Conservation (phyloP, 441 rosid species). For the Erodium texanum region DNA sequence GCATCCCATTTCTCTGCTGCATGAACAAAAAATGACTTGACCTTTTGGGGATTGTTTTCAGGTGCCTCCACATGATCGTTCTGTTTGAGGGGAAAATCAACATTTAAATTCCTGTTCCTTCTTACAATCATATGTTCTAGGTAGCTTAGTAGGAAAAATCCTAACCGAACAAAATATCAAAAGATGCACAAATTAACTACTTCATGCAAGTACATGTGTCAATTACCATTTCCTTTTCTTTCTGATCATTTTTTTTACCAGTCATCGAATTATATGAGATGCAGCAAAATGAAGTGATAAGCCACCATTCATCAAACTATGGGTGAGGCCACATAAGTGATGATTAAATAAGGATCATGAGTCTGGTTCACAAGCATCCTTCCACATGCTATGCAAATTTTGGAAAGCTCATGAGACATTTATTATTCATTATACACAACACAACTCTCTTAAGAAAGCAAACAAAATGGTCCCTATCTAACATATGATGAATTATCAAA, state of each 20-base stretch:
- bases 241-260: not conserved
- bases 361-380: slow-evolving; percentile 1
- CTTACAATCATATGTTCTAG: not conserved
- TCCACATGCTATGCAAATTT: not conserved
- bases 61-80: slow-evolving; percentile 64
- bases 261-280: not conserved
- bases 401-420: not conserved
- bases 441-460: too few relatives aligned
- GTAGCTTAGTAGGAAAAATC: not conserved
- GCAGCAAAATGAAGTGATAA: not conserved
- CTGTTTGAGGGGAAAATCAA: slow-evolving; percentile 28
- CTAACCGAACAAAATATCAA: not conserved
- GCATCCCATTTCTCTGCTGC: slow-evolving; percentile 80
- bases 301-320: not conserved
- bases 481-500: not conserved
- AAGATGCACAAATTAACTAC: not conserved
- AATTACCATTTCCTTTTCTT: too few relatives aligned
- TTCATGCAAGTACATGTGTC: too few relatives aligned
- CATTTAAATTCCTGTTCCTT: not conserved
- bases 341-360: not conserved
- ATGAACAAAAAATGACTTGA: slow-evolving; percentile 45
- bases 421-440: not conserved
- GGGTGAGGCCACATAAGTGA: not conserved
- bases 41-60: slow-evolving; percentile 53
- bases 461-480: not conserved